Base-by-base conservation (phyloP, 2,329 filamentous ascomycete species). In the Fusarium stilboides region DNA sequence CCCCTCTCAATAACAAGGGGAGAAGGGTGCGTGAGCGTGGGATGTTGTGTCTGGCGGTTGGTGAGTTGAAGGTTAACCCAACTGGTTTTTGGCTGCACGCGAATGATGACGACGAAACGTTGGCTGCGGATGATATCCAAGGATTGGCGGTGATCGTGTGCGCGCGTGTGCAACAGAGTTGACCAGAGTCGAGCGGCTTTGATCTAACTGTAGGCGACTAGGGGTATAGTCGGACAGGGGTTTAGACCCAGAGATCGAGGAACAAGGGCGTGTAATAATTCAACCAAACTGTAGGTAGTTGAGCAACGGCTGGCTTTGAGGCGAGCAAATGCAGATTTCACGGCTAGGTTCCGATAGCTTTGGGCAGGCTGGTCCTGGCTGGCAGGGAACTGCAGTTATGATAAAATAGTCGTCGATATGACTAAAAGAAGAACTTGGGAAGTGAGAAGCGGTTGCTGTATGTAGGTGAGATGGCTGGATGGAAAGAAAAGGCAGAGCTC, bases 141-240 rank as follows among this genome's bases (percentile, higher is more conserved):
- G 56, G 45, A 62, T 58, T 65, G 65, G 60, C 43, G 50, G 59
- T 70, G 68, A 71, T 70, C 68, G 68, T 70, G 67, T 70, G 62
- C 55, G 36, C 22, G 36, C 47, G 59, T 58, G 61, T 65, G 61
- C 57, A 49, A 70, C 63, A 70, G 46, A 57, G 31, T 68, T 57
- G 52, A 49, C 61, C 53, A 65, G 15, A 66, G 60, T 56, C 31
- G 56, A 69, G 33, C 57, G 58, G 49, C 56, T 70, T 70, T 44
- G 68, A 70, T 71, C 68, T 68, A 65, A 53, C 62, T 65, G 53
- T 65, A 52, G 47, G 49, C 40, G 63, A 71, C 63, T 57, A 53
- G 46, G 60, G 61, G 68, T 53, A 31, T 59, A 54, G 37, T 57
- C 42, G 51, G 68, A 31, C 68, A 68, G 59, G 68, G 68, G 68